These are phyloP conservation scores for Cynanchum wilfordii DNA, from an alignment of 257 asterid genomes.

Conservation along the genomic window DNA sequence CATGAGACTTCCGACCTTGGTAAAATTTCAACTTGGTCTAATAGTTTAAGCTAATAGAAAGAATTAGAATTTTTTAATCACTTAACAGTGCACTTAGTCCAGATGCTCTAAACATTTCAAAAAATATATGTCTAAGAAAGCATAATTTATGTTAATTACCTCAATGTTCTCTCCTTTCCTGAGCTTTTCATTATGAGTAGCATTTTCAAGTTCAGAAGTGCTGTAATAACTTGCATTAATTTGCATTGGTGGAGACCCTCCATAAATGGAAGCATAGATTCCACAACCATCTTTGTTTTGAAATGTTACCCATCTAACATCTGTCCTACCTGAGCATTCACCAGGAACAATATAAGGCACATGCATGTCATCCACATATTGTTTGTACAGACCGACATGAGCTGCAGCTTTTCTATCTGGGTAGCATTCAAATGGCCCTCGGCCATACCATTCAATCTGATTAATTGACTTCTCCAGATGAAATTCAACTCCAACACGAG, in stretches of 20 bases:
- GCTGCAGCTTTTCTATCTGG: slow-evolving; percentile 98
- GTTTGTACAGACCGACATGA: slow-evolving; percentile 63
- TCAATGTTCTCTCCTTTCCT: slow-evolving; percentile 67
- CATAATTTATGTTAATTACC: slow-evolving; percentile 35
- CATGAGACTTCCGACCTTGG: no score
- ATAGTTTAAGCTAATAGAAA: no score
- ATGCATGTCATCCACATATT: slow-evolving; percentile 67
- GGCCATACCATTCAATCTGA: slow-evolving; percentile 76
- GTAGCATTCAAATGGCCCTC: slow-evolving; percentile 93
- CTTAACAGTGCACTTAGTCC: neutral
- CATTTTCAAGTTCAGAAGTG: slow-evolving; percentile 90
- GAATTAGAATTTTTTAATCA: no score
- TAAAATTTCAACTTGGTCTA: no score
- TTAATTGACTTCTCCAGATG: slow-evolving; percentile 72
- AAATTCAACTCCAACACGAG: slow-evolving; percentile 84
- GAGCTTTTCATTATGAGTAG: slow-evolving; percentile 66
- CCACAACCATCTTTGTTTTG: slow-evolving; percentile 65
- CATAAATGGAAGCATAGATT: slow-evolving; percentile 64
- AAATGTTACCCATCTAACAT: slow-evolving; percentile 90
- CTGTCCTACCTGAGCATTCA: slow-evolving; percentile 82
- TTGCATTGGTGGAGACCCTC: slow-evolving; percentile 82
- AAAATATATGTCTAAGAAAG: neutral
- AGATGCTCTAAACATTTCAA: neutral
- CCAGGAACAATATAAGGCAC: slow-evolving; percentile 86
- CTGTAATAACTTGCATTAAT: slow-evolving; percentile 83